Conservation (phyloP, 371 early-diverging fungal species). For the Fennellomyces sp. region DNA sequence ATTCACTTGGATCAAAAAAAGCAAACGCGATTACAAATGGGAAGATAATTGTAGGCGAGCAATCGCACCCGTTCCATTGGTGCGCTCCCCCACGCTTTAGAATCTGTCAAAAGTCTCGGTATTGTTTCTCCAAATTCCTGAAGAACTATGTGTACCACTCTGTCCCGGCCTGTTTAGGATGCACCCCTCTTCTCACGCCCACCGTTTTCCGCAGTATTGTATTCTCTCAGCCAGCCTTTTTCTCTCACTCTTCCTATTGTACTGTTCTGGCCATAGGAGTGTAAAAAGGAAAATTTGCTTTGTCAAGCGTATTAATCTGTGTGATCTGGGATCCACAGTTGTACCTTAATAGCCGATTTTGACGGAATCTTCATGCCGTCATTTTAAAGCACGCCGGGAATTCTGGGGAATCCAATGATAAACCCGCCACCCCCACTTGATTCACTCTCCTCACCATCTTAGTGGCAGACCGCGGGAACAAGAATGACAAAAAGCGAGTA, state of each 20-base stretch:
- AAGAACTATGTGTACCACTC: neutral
- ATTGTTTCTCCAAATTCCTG: neutral
- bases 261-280: too few species aligned
- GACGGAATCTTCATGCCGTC: neutral
- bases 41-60: neutral
- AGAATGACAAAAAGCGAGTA: neutral
- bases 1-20: neutral
- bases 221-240: too few species aligned
- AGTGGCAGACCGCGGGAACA: constrained; percentile 3
- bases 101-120: neutral
- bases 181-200: neutral
- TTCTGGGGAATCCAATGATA: neutral
- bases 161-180: neutral
- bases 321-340: neutral
- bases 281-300: too few species aligned
- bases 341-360: neutral
- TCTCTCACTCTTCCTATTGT: neutral
- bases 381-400: neutral
- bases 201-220: too few species aligned
- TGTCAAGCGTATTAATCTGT: neutral
- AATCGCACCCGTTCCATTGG: neutral
- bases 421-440: neutral
- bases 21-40: neutral
- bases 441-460: neutral
- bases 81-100: neutral